These are phyloP conservation scores for Tephrocybe sp. DNA, from an alignment of 768 basidiomycete species.

Conservation along the genomic window DNA sequence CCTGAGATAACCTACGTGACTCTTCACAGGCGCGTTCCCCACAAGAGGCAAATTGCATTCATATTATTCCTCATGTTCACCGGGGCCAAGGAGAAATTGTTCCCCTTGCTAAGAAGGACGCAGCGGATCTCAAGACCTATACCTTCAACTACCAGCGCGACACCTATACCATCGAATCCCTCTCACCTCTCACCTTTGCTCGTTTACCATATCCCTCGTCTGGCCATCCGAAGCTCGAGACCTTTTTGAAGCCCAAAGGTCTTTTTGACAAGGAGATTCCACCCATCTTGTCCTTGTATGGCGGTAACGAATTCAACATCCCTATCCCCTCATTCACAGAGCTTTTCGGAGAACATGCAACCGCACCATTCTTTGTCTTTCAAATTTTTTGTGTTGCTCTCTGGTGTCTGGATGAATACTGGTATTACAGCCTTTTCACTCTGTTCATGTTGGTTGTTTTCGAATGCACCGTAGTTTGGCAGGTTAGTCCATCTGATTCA, in stretches of 20 bases:
- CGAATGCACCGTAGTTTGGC: conserved; percentile 98
- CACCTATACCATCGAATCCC: conserved; percentile 73
- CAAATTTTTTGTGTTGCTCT: conserved; percentile 97
- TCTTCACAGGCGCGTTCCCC: conserved; percentile 54
- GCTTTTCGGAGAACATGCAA: conserved; percentile 93
- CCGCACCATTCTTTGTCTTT: conserved; percentile 99
- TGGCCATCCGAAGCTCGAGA: conserved; percentile 58
- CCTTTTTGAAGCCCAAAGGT: conserved; percentile 60
- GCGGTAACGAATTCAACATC: conserved; percentile 94
- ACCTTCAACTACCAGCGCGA: conserved; percentile 95
- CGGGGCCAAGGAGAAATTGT: conserved; percentile 92
- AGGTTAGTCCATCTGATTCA: conserved; percentile 50
- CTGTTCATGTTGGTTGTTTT: conserved; percentile 98
- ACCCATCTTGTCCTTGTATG: conserved; percentile 65
- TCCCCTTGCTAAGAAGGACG: conserved; percentile 58
- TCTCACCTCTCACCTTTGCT: conserved; percentile 59
- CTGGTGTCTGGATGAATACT: conserved; percentile 98
- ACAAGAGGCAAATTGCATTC: conserved; percentile 75
- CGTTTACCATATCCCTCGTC: conserved; percentile 89
- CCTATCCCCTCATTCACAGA: conserved; percentile 93
- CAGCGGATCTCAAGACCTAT: conserved; percentile 58
- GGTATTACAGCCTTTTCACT: conserved; percentile 98
- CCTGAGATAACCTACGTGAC: background rate
- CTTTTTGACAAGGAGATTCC: conserved; percentile 48
- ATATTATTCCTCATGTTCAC: conserved; percentile 75